Evolutionary conservation across 179 eudicot genomes (phyloP), one percentile per base, ranked within the genome.

Genomic region (Heliamphora pulchella): DNA sequence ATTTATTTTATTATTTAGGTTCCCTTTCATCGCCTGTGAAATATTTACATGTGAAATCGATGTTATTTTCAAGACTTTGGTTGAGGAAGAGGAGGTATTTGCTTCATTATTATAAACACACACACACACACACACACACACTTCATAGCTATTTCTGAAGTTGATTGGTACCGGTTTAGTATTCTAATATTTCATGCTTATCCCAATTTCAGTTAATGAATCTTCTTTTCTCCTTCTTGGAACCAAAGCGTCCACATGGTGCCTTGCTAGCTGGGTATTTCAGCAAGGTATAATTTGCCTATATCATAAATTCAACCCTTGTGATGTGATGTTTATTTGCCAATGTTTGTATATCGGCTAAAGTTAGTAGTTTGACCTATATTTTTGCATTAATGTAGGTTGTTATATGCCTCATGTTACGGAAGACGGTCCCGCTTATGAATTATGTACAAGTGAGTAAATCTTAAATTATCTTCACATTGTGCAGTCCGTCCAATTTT

Each of bases 1-100:
- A 14, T 75, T 55, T 79, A 58, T 82, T 51, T 48, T 62, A 18
- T 75, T 11, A 43, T 74, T 51, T 82, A 95, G 98, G 97, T 93
- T 93, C 79, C 98, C 97, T 0, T 95, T 93, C 78, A 88, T 96
- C 63, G 93, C 98, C 41, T 93, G 97, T 68, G 98, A 95, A 89
- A 86, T 95, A 74, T 93, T 95, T 89, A 91, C 97, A 17, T 96
- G 99, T 81, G 99, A 96, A 87, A 96, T 96, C 74, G 98, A 96
- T 90, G 99, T 94, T 79, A 94, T 96, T 79, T 84, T 96, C 82
- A 90, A 97, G 90, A 92, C 98, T 51, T 86, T 96, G 73, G 99
- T 96, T 71, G 98, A 96, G 79, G 99, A 94, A 78, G 97, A 92
- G 85, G 98, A 92, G 98, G 98, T 94, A 80, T 18, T 20, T 68